Conservation (phyloP, 2,329 filamentous ascomycete genomes). For the Pseudogymnoascus pannorum region DNA sequence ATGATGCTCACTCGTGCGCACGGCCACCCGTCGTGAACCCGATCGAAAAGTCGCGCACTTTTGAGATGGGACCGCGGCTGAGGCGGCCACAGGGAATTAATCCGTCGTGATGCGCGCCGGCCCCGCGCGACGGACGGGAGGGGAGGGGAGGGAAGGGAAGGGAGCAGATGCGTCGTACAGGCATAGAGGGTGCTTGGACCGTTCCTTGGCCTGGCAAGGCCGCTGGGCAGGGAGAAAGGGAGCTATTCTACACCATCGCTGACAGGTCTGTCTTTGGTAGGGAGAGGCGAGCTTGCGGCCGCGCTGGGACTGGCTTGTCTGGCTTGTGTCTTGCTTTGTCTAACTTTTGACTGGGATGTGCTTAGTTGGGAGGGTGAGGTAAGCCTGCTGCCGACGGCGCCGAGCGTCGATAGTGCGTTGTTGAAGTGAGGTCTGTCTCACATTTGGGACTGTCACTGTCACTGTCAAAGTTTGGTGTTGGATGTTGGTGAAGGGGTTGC, state of each 20-base stretch:
- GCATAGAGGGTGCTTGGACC: constrained; percentile 1
- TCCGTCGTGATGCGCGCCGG: constrained; percentile 2
- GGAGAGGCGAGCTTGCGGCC: background rate
- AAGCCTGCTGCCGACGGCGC: background rate
- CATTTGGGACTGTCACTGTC: background rate
- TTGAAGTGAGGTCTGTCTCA: constrained; percentile 4
- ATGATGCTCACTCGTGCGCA: background rate
- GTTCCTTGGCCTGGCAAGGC: background rate
- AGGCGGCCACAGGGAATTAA: constrained; percentile 3
- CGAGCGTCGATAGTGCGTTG: background rate
- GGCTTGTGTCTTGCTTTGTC: background rate
- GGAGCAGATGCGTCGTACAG: background rate
- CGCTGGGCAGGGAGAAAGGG: background rate
- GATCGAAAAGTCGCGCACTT: background rate
- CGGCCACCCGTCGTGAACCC: background rate
- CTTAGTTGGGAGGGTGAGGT: background rate
- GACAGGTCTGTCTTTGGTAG: background rate
- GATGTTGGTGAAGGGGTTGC: background rate
- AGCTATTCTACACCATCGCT: background rate
- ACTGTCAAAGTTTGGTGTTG: background rate
- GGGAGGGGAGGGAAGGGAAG: background rate
- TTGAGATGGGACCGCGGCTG: background rate
- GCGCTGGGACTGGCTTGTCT: background rate
- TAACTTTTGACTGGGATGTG: background rate
- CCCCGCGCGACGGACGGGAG: background rate